Evolutionary conservation across 192 early-diverging fungal species (phyloP).

Genomic region (Backusella psychrophila): DNA sequence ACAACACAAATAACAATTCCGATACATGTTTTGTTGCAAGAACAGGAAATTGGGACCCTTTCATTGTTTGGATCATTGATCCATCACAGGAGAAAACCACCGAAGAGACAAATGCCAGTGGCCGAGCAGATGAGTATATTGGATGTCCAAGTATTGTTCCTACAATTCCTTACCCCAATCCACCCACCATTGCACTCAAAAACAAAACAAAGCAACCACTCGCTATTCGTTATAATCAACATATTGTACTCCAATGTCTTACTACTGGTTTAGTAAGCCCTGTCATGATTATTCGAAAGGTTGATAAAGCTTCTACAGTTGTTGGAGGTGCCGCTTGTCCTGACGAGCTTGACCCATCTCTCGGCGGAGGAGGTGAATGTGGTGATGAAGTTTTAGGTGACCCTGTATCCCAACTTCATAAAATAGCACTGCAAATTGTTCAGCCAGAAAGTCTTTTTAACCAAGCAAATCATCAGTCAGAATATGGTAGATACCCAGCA

Average conservation of each 20-base stretch:
- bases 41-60: constrained; percentile 83
- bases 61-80: constrained; percentile 82
- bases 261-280: constrained; percentile 82
- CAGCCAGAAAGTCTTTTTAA: not conserved
- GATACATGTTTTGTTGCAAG: constrained; percentile 72
- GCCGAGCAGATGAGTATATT: constrained; percentile 11
- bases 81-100: constrained; percentile 52
- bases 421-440: constrained; percentile 80
- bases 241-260: constrained; percentile 82
- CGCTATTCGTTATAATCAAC: constrained; percentile 84
- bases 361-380: constrained; percentile 31
- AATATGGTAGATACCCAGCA: constrained; percentile 21
- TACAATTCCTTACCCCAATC: constrained; percentile 52
- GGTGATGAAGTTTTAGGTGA: constrained; percentile 65
- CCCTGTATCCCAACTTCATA: constrained; percentile 87
- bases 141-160: constrained; percentile 9
- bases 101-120: not conserved
- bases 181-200: constrained; percentile 68
- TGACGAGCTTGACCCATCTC: constrained; percentile 3
- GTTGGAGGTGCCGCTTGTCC: constrained; percentile 51
- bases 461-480: not conserved
- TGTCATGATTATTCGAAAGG: constrained; percentile 79
- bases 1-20: constrained; percentile 19
- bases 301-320: constrained; percentile 79
- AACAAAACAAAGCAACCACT: constrained; percentile 58